Percentiles rank a stretch among this genome's conserved stretches.
phyloP scores from a whole-genome alignment of 345 rosid genomes.

The Brassica juncea region DNA sequence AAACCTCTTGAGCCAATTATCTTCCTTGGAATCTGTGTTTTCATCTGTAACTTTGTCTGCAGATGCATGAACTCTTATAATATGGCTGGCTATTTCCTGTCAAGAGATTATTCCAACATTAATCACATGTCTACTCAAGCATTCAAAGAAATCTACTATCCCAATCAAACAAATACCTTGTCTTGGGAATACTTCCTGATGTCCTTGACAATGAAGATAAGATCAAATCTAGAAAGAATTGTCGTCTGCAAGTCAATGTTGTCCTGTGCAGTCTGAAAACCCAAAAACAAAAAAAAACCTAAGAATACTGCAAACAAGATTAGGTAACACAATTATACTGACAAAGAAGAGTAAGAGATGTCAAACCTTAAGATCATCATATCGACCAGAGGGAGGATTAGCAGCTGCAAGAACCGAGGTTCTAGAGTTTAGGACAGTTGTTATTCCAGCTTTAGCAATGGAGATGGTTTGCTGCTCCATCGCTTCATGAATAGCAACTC shows the following conservation, averaged over 20 bases:
- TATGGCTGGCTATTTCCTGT: constrained; percentile 90
- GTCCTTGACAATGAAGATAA: constrained; percentile 94
- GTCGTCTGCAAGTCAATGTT: constrained; percentile 96
- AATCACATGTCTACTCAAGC: constrained; percentile 1
- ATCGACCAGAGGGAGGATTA: constrained; percentile 96
- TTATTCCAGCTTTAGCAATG: constrained; percentile 98
- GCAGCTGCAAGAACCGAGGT: constrained; percentile 99
- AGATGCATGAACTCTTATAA: constrained; percentile 93
- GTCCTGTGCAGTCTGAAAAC: constrained; percentile 70
- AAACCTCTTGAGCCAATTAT: constrained; percentile 94
- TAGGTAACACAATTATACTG: neutral
- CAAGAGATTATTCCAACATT: constrained; percentile 29
- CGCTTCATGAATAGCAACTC: constrained; percentile 99
- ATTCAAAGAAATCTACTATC: neutral
- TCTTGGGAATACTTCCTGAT: constrained; percentile 81
- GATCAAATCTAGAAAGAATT: constrained; percentile 93
- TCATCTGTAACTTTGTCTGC: constrained; percentile 62
- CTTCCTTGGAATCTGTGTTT: constrained; percentile 62
- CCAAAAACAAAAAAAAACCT: neutral
- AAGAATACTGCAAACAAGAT: constrained; percentile 11
- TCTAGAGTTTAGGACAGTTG: constrained; percentile 96
- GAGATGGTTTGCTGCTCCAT: constrained; percentile 99
- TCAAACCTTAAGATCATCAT: constrained; percentile 92
- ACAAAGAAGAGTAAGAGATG: neutral
- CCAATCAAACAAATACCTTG: constrained; percentile 49